Evolutionary conservation across 1,139 yeast species (phyloP).

Genomic region (Taiozyma sp.): DNA sequence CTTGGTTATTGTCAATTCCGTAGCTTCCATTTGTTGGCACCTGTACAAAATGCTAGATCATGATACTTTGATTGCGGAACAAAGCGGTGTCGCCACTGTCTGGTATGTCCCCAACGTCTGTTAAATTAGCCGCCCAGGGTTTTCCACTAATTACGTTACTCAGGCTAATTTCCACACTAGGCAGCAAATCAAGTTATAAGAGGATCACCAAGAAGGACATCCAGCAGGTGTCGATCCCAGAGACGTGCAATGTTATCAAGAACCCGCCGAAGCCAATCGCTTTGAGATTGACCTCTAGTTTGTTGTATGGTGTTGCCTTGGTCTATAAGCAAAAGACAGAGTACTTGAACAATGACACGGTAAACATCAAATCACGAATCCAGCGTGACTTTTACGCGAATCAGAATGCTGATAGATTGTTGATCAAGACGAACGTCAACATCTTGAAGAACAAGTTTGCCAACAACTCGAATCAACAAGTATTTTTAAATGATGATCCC

Average conservation of each 20-base stretch:
- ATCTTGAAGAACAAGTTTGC: conserved; percentile 1
- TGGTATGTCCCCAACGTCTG: conserved; percentile 20
- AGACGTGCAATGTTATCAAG: conserved; percentile 36
- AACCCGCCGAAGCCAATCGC: conserved; percentile 28
- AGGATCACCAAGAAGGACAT: conserved; percentile 35
- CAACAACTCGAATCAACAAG: conserved; percentile 7
- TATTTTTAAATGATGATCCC: conserved; percentile 37
- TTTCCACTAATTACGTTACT: not conserved
- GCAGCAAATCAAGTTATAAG: conserved; percentile 30
- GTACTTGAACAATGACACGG: conserved; percentile 36
- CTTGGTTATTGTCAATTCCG: not conserved
- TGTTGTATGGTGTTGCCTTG: conserved; percentile 54
- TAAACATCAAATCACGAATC: conserved; percentile 26
- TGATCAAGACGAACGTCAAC: conserved; percentile 1
- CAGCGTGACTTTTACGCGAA: conserved; percentile 17
- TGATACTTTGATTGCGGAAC: conserved; percentile 17
- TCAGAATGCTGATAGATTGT: conserved; percentile 4
- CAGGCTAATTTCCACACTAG: conserved; percentile 40
- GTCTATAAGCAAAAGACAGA: conserved; percentile 48
- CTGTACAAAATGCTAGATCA: conserved; percentile 14
- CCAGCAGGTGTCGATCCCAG: conserved; percentile 41
- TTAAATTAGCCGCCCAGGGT: not conserved
- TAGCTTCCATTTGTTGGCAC: not conserved
- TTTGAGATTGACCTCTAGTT: conserved; percentile 43
- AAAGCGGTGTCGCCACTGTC: conserved; percentile 28